phyloP scores from a whole-genome alignment of 768 basidiomycete genomes.

The Auricularia sp. region DNA sequence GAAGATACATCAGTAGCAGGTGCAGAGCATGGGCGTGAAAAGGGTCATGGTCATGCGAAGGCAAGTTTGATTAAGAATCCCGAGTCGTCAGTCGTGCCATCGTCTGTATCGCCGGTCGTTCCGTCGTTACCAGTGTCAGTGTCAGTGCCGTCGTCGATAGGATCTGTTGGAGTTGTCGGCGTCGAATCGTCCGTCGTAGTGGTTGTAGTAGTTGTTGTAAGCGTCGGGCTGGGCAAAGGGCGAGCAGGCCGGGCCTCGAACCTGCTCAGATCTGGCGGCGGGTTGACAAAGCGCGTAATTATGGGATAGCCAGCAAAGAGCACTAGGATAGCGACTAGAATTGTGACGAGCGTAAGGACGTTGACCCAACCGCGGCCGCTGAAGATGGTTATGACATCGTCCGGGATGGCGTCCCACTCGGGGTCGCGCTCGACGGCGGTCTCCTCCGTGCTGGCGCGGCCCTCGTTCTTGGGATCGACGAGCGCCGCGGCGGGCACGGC shows the following conservation, averaged over 20 bases:
- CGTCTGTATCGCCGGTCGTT: no score
- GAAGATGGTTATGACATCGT: slow-evolving; percentile 32
- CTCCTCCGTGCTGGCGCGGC: not conserved
- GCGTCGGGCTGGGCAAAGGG: not conserved
- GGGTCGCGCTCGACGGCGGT: not conserved
- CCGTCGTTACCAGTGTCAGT: no score
- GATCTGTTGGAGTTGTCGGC: no score
- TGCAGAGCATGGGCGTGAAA: no score
- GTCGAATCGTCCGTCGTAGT: not conserved
- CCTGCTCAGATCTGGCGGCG: not conserved
- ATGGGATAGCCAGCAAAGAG: slow-evolving; percentile 89
- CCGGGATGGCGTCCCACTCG: not conserved
- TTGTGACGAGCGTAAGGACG: slow-evolving; percentile 56
- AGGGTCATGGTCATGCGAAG: no score
- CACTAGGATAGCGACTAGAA: slow-evolving; percentile 60
- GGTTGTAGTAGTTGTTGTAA: not conserved
- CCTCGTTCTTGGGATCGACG: not conserved
- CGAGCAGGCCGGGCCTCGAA: not conserved
- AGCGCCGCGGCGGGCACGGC: not conserved
- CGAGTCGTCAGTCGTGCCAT: no score
- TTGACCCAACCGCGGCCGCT: slow-evolving; percentile 72
- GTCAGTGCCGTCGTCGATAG: no score
- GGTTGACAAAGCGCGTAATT: slow-evolving; percentile 36
- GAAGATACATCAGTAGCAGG: no score
- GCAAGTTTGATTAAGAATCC: no score